These are phyloP conservation scores for Aureobasidium sp. DNA, from an alignment of 2,329 filamentous ascomycete genomes.

Conservation along the genomic window DNA sequence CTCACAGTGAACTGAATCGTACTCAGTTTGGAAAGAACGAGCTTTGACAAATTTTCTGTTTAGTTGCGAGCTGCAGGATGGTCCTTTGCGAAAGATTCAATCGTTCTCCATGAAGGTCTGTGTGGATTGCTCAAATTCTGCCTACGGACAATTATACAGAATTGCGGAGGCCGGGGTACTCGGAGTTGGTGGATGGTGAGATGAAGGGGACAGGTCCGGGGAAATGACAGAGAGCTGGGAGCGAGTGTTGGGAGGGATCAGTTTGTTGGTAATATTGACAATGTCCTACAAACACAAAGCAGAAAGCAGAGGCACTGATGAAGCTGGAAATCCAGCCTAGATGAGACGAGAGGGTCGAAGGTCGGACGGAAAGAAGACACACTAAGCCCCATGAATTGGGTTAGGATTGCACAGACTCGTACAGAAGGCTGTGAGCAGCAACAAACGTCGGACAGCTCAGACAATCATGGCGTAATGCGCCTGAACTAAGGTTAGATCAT, in stretches of 20 bases:
- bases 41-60: not conserved
- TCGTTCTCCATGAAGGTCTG: not conserved
- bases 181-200: not conserved
- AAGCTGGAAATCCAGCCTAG: slow-evolving; percentile 6
- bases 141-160: slow-evolving; percentile 10
- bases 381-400: not conserved
- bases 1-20: not conserved
- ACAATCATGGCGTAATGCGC: slow-evolving; percentile 14
- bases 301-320: not conserved
- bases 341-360: slow-evolving; percentile 2
- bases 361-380: not conserved
- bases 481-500: slow-evolving; percentile 12
- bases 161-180: slow-evolving; percentile 3
- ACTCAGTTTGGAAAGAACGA: not conserved
- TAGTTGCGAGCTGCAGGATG: not conserved
- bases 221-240: not conserved
- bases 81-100: not conserved
- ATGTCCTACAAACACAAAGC: not conserved
- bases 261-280: not conserved
- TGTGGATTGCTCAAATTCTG: not conserved
- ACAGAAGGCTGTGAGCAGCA: slow-evolving; percentile 6
- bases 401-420: slow-evolving; percentile 10
- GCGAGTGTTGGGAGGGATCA: not conserved
- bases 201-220: not conserved
- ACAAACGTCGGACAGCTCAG: slow-evolving; percentile 11